Base-by-base conservation (phyloP, 768 basidiomycete genomes). In the Lactarius sanguifluus region DNA sequence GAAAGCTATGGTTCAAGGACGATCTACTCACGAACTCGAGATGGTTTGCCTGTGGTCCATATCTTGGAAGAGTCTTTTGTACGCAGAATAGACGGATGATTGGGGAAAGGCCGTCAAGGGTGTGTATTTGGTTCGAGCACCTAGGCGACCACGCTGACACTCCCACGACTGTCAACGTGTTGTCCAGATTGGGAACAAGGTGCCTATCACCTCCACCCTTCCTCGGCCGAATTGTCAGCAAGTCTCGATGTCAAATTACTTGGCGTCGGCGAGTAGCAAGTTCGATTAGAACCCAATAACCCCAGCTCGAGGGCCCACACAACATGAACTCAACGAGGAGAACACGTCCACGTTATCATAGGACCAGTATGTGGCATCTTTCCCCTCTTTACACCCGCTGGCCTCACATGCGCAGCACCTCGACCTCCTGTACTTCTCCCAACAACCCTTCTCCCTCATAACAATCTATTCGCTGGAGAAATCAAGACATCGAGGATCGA, bases 301-400 rank as follows among this genome's bases (percentile, higher is more conserved):
- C 72, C 81, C 97, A 88, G 70, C 84, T 98, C 57, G 87, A 91
- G 23, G 85, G 82, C 61, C 79, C 98, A 91, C 72, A 90, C 94
- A 76, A 98, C 95, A 0, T 2, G 3, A 28, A n/a, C 79, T 98
- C 61, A 93, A 98, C 43, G n/a, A n/a, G n/a, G 96, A 99, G 78
- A 98, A 95, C 72, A 92, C 97, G 2, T 78, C 98, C 60, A 95
- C 92, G 96, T 74, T 95, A 95, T 71, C 88, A 94, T 69, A 83
- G 93, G 0, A 95, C 95, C 75, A 83, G 90, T 59, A 85, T 89
- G 81, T 95, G 91, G 71, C 45, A 79, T 74, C 30, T 15, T 32
- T 23, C 18, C 6, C 6, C 6, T 32, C 25, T 28, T 45, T 15
- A 20, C 10, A 45, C 40, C 40, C 16, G 16, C 40, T 41, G 5